Evolutionary conservation across 441 rosid species (phyloP).

Genomic region (Theobroma grandiflorum): DNA sequence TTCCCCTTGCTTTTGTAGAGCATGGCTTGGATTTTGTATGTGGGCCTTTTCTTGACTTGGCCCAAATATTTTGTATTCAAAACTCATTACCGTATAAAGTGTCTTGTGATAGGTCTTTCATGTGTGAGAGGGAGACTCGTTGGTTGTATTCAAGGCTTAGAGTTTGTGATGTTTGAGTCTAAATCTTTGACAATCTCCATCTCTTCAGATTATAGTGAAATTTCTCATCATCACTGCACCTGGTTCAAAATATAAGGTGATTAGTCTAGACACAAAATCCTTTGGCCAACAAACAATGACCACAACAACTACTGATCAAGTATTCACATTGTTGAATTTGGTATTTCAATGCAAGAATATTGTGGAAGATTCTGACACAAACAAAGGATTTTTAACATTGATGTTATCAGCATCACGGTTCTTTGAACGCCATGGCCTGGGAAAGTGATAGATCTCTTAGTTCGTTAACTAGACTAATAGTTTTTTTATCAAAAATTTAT

Average conservation of each 20-base stretch:
- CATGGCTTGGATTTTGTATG: background rate
- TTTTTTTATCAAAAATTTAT: background rate
- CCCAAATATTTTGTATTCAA: background rate
- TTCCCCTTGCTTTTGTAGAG: too few species aligned
- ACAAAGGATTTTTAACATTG: background rate
- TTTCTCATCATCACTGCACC: background rate
- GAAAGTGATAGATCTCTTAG: background rate
- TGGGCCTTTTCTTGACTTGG: background rate
- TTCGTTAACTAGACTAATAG: background rate
- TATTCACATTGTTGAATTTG: conserved; percentile 12
- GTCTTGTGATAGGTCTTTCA: background rate
- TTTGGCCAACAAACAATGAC: background rate
- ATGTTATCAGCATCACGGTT: background rate
- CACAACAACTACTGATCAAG: background rate
- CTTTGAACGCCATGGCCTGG: background rate
- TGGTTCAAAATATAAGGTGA: conserved; percentile 9
- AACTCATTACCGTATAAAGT: background rate
- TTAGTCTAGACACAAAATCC: background rate
- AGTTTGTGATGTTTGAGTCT: background rate
- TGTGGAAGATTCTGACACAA: conserved; percentile 14
- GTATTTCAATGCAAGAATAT: background rate
- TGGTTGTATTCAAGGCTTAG: background rate
- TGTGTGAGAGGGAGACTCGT: background rate
- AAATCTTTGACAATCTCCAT: background rate
- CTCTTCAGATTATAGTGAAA: background rate